Evolutionary conservation across 345 rosid species (phyloP).

Genomic region (Eucalyptus pauciflora): DNA sequence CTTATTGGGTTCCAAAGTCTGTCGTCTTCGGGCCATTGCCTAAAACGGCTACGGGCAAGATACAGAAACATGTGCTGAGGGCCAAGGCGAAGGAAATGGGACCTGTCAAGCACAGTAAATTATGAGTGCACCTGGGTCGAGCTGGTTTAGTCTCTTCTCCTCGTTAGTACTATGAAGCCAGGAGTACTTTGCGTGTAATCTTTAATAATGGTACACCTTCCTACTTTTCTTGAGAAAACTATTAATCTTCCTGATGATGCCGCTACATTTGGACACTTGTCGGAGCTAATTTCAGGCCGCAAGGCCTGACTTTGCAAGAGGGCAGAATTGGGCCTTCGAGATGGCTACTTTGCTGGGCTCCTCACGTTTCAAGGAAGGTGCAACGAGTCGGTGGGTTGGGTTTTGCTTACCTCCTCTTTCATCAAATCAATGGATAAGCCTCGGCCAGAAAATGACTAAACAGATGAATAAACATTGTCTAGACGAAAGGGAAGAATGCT

Average conservation of each 20-base stretch:
- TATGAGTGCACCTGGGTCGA: slow-evolving; percentile 1
- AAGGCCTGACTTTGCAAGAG: no score
- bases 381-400: background rate
- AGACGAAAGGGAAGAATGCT: background rate
- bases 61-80: slow-evolving; percentile 76
- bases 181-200: background rate
- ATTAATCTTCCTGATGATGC: background rate
- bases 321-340: background rate
- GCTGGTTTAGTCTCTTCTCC: background rate
- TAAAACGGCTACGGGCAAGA: slow-evolving; percentile 89
- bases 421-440: background rate
- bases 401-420: background rate
- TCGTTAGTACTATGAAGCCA: background rate
- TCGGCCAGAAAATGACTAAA: background rate
- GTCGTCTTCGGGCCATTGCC: slow-evolving; percentile 78
- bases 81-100: slow-evolving; percentile 74
- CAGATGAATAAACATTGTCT: background rate
- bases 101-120: slow-evolving; percentile 46
- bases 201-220: background rate
- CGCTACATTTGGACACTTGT: background rate
- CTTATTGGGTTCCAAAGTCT: slow-evolving; percentile 83
- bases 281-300: no score
- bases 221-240: background rate
- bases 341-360: background rate
- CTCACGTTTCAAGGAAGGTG: background rate